Evolutionary conservation across 495 filamentous ascomycete genomes (phyloP), one percentile per base, ranked within the genome.

Genomic region (Penicillium verhagenii): DNA sequence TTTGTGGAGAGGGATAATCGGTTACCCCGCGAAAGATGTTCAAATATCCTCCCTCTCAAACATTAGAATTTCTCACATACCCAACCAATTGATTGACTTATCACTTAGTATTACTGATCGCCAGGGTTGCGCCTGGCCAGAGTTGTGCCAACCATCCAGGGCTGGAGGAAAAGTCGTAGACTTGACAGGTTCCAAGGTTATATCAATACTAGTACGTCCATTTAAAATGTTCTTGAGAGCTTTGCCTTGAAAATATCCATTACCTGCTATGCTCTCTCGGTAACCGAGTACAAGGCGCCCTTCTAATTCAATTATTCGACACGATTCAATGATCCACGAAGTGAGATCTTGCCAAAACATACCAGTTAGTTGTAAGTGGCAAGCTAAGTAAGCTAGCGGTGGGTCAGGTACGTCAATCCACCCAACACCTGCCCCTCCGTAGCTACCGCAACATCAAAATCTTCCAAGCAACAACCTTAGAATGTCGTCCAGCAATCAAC

Each of bases 361-460:
- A n/a, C 38, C 16, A 42, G 6, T 21, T 18, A 7, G 14, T 42
- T 19, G 8, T 11, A 9, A 5, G 10, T 3, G 39, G 9, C 8
- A 24, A 21, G n/a, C 11, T 21, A 8, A 18, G 20, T 3, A 45
- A 26, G 26, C 38, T 31, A 52, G 52, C 57, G 47, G 57, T 59
- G 57, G 57, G 47, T 51, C 57, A 19, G 25, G 33, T 35, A 47
- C 52, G 52, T 56, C 52, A 60, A 59, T 44, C 47, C 8, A n/a
- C 14, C 16, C 43, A 40, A 24, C 33, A 16, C 11, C 19, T 52
- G 42, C 42, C 42, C 42, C 42, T 45, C 42, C 13, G 16, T 6
- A 42, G 18, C 38, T 45, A 26, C 23, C 16, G 21, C 4, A 44
- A 23, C 18, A 51, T 54, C 47, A 14, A 45, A 10, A 5, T 50